phyloP scores from a whole-genome alignment of 257 asterid species.

The Penstemon newberryi region DNA sequence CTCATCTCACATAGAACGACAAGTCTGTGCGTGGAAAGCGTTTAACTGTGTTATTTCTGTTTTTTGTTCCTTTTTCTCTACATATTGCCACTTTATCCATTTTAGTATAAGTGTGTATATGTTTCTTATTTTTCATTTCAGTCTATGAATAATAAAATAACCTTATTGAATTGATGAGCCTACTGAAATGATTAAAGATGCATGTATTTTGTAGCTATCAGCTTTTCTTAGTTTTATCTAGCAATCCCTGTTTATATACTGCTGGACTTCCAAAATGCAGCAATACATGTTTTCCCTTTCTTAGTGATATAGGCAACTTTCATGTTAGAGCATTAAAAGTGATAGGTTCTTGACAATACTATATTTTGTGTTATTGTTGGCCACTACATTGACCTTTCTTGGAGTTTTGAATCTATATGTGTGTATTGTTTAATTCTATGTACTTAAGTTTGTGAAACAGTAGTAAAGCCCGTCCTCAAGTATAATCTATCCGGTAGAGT shows the following conservation, averaged over 20 bases:
- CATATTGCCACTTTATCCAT: neutral
- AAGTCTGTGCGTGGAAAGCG: neutral
- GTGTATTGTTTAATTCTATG: neutral
- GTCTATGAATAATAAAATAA: too few species aligned
- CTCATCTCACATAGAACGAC: constrained; percentile 13
- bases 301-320: neutral
- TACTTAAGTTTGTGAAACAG: neutral
- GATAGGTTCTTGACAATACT: neutral
- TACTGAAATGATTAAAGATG: neutral
- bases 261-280: too few species aligned
- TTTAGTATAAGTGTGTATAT: neutral
- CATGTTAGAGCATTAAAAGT: neutral
- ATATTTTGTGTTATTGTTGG: neutral
- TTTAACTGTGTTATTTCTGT: neutral
- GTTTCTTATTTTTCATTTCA: neutral
- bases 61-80: neutral
- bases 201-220: too few species aligned
- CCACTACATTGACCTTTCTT: too few species aligned
- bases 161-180: neutral
- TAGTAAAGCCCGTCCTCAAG: neutral
- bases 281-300: neutral
- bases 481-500: neutral
- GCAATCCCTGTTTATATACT: too few species aligned
- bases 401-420: too few species aligned
- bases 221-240: too few species aligned